Conservation (phyloP, 306 rosid genomes). For the Castanopsis chinensis region DNA sequence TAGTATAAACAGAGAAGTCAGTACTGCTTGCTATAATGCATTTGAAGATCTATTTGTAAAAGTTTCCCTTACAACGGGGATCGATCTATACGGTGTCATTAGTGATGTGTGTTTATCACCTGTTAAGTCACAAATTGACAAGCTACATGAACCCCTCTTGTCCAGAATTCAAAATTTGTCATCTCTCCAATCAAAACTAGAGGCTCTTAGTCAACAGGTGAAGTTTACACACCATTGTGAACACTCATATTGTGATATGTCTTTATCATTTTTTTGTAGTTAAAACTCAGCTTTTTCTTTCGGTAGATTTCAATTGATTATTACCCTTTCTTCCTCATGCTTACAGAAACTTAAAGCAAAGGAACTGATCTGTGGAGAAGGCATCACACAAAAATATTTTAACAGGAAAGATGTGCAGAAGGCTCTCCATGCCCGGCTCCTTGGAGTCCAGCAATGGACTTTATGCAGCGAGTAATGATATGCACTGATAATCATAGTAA, state of each 20-base stretch:
- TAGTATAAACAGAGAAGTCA: background rate
- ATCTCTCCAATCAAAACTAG: background rate
- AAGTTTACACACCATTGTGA: background rate
- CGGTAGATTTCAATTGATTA: background rate
- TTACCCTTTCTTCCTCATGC: background rate
- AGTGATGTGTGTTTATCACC: background rate
- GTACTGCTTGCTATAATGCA: constrained; percentile 7
- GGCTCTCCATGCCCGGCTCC: background rate
- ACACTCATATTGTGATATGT: too few relatives aligned
- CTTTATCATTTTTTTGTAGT: background rate
- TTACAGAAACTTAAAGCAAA: background rate
- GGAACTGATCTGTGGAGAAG: background rate
- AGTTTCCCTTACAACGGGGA: too few relatives aligned
- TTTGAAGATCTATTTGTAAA: too few relatives aligned
- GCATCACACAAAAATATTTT: background rate
- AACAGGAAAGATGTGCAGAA: constrained; percentile 4
- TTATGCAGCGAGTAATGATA: background rate
- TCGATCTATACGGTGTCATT: background rate
- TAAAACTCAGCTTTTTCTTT: background rate
- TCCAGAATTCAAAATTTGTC: background rate
- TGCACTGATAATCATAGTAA: background rate
- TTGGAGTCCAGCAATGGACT: background rate
- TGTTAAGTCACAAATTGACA: background rate
- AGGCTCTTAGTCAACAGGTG: background rate
- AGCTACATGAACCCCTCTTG: background rate